Conservation (phyloP, 164 flowering plant species). For the Paratinospora sagittata region DNA sequence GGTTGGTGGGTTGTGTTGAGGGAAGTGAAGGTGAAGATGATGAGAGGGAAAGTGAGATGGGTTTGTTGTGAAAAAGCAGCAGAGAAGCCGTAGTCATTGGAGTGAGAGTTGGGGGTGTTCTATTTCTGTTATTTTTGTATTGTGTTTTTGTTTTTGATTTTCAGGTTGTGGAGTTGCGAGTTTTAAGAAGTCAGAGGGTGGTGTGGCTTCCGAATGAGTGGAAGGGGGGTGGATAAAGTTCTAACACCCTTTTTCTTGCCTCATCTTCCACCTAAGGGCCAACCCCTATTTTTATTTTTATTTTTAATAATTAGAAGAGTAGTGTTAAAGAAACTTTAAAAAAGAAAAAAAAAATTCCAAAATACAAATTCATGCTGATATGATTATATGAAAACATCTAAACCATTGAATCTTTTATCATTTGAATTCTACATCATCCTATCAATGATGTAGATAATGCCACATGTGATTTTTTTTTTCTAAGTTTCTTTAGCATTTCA, state of each 20-base stretch:
- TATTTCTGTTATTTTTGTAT: background rate
- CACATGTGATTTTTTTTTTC: too few species aligned
- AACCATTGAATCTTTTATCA: too few species aligned
- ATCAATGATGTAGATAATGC: too few species aligned
- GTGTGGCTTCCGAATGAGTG: slow-evolving; percentile 40
- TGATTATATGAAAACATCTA: too few species aligned
- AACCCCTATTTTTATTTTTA: background rate
- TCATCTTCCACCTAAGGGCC: too few species aligned
- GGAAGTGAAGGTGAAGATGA: slow-evolving; percentile 22
- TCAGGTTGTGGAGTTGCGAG: background rate
- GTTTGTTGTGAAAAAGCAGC: slow-evolving; percentile 25
- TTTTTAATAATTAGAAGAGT: background rate
- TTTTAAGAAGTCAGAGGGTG: background rate
- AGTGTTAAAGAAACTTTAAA: too few species aligned
- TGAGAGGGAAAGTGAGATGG: slow-evolving; percentile 33
- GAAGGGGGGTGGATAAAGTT: slow-evolving; percentile 46
- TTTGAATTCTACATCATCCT: too few species aligned
- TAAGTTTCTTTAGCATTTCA: too few species aligned
- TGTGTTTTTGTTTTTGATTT: background rate
- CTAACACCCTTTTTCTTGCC: background rate
- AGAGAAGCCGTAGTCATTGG: slow-evolving; percentile 43
- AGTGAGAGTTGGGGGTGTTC: background rate
- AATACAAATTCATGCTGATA: too few species aligned
- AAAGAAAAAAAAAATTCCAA: too few species aligned
- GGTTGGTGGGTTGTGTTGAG: slow-evolving; percentile 26